phyloP scores from a whole-genome alignment of 208 protist species.

The Herpetomonas samuelpessoai region DNA sequence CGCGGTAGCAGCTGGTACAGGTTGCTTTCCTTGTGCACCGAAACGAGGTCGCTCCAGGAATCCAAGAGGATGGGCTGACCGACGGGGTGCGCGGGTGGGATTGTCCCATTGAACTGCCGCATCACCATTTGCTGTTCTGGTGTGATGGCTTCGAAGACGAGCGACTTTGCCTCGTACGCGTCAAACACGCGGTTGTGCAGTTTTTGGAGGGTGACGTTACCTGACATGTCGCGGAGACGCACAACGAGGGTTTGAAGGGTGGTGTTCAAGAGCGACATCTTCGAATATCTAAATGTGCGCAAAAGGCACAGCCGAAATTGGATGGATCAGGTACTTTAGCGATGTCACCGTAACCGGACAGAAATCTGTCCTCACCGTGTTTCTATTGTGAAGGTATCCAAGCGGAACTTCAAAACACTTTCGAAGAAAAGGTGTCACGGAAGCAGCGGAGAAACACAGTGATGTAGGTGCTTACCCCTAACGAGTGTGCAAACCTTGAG shows the following conservation, averaged over 20 bases:
- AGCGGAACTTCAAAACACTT: no score
- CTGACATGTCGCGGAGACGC: slow-evolving; percentile 76
- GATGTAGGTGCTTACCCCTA: no score
- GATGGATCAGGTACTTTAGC: no score
- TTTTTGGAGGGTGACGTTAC: slow-evolving; percentile 86
- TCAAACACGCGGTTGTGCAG: slow-evolving; percentile 91
- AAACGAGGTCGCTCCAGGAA: slow-evolving; percentile 71
- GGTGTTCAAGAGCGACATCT: slow-evolving; percentile 84
- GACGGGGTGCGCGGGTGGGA: slow-evolving; percentile 74
- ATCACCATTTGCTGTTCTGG: slow-evolving; percentile 75
- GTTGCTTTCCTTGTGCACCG: slow-evolving; percentile 68
- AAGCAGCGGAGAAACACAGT: no score
- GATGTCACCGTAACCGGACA: no score
- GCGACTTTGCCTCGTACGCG: slow-evolving; percentile 87
- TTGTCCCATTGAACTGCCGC: slow-evolving; percentile 51
- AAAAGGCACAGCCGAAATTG: no score
- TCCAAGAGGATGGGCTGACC: slow-evolving; percentile 77
- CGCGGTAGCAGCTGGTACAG: slow-evolving; percentile 83
- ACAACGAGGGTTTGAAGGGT: slow-evolving; percentile 85
- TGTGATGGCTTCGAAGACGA: slow-evolving; percentile 84
- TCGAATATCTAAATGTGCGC: not conserved
- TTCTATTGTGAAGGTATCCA: not conserved
- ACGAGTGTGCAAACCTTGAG: no score
- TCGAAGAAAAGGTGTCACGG: no score
- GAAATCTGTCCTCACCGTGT: not conserved